Evolutionary conservation across 306 rosid species (phyloP), one percentile per base, ranked within the genome.

Genomic region (Cucurbita pepo): DNA sequence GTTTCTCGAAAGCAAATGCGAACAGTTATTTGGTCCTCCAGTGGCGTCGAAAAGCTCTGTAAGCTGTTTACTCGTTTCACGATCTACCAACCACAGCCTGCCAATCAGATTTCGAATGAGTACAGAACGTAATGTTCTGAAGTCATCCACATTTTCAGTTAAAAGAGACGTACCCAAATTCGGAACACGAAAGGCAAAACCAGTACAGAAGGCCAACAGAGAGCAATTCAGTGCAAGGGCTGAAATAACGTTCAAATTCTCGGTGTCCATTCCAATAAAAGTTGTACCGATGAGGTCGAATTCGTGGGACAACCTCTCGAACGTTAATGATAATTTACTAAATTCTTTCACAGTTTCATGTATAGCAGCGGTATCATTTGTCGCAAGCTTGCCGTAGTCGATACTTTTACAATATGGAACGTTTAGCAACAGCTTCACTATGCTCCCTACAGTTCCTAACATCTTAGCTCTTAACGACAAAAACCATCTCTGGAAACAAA

Each of bases 401-500:
- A 5, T 30, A 54, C 75, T 81, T 22, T 21, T 40, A 52, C 76
- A 67, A 71, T 61, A 71, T 21, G 56, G 66, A 78, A 75, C 58
- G 22, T 66, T 77, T 72, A 37, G 79, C 59, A 84, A 62, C 37
- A 55, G 71, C 78, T 77, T 41, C 56, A 84, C 36, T 10, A 84
- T 40, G 60, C 44, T 81, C 58, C 74, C 73, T 75, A 84, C 78
- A 69, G 77, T 75, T 79, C 74, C 72, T 76, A 86, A 8, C 56
- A 81, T 45, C 74, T 83, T 83, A 43, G 83, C 85, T 81, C 89
- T 79, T 75, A 86, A 75, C 8, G 78, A 84, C 73, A 90, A 72
- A 87, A 84, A 81, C 96, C 87, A 90, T 65, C 86, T 82, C 76
- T 84, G 89, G 73, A 90, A 90, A 75, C 76, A 77, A 77, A 86